Conservation (phyloP, 495 filamentous ascomycete species). For the Friedmanniomyces simplex region DNA sequence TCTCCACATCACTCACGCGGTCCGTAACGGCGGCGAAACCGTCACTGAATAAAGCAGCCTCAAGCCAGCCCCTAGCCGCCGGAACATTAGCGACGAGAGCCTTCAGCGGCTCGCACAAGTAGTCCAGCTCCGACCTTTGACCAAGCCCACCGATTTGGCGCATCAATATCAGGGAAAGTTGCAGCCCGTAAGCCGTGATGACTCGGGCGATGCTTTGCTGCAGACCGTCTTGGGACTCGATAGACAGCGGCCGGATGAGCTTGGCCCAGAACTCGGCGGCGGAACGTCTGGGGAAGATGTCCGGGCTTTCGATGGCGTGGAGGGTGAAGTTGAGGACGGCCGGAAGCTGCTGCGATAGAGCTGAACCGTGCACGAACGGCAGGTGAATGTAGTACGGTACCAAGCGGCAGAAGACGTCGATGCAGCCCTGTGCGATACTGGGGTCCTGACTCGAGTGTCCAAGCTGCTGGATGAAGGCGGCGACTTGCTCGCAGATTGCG, state of each 20-base stretch:
- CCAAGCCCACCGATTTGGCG: constrained; percentile 65
- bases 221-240: not conserved
- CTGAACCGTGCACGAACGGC: constrained; percentile 40
- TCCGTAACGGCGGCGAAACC: constrained; percentile 36
- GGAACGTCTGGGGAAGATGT: constrained; percentile 70
- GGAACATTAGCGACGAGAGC: constrained; percentile 58
- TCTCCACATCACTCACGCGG: constrained; percentile 47
- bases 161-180: constrained; percentile 37
- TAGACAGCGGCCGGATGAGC: constrained; percentile 12
- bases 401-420: constrained; percentile 59
- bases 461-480: constrained; percentile 46
- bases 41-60: constrained; percentile 41
- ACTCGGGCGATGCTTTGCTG: not conserved
- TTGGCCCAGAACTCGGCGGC: constrained; percentile 68
- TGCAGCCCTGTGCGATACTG: constrained; percentile 66
- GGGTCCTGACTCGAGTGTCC: constrained; percentile 48
- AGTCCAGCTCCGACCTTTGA: constrained; percentile 66
- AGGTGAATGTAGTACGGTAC: constrained; percentile 52
- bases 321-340: constrained; percentile 58
- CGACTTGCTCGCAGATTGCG: constrained; percentile 52
- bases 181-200: constrained; percentile 8
- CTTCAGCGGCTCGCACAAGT: constrained; percentile 65
- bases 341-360: constrained; percentile 33
- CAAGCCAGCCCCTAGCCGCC: constrained; percentile 51
- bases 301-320: constrained; percentile 56